phyloP scores from a whole-genome alignment of 345 rosid genomes.

The Eucalyptus tenuipes region DNA sequence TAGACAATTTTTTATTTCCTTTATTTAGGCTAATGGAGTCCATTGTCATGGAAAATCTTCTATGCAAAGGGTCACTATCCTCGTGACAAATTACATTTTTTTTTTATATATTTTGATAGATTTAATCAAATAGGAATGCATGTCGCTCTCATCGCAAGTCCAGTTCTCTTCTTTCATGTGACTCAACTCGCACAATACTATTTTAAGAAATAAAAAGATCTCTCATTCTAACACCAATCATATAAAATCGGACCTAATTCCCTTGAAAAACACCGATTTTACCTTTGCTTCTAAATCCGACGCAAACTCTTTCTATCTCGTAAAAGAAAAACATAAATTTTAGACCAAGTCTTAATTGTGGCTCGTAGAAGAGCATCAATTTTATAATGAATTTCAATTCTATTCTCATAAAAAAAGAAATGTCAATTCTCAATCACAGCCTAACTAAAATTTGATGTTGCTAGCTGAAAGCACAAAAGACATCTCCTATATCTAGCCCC shows the following conservation, averaged over 20 bases:
- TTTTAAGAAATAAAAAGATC: background rate
- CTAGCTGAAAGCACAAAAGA: background rate
- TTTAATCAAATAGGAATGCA: background rate
- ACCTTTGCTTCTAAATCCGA: too few species aligned
- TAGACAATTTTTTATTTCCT: background rate
- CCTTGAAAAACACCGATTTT: background rate
- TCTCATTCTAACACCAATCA: background rate
- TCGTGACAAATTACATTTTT: background rate
- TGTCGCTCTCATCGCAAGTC: background rate
- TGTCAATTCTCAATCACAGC: background rate
- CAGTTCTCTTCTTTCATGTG: background rate
- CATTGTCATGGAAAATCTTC: background rate
- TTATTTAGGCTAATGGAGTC: background rate
- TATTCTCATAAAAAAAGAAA: background rate
- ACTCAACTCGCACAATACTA: background rate
- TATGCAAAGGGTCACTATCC: background rate
- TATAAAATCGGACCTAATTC: background rate
- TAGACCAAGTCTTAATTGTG: background rate
- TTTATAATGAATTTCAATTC: background rate
- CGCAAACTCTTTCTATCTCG: background rate
- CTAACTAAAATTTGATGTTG: background rate
- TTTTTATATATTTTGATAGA: background rate
- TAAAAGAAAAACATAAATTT: background rate
- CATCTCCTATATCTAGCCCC: background rate
- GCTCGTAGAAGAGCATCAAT: background rate